phyloP scores from a whole-genome alignment of 768 basidiomycete genomes.

The Boletus pseudo-olivaceus region DNA sequence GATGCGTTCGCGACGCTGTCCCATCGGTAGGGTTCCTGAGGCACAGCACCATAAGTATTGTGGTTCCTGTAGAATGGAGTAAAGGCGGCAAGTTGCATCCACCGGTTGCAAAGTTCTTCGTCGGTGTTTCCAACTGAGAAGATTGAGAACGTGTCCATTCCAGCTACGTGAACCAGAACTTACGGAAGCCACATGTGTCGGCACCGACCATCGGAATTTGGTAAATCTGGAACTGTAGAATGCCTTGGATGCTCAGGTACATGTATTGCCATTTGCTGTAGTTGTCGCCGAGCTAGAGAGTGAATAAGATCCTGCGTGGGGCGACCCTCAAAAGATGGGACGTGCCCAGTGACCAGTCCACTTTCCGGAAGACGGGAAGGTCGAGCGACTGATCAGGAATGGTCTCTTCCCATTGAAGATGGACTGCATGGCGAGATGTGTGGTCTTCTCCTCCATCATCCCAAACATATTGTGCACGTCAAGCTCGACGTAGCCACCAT shows the following conservation, averaged over 20 bases:
- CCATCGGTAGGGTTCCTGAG: constrained; percentile 84
- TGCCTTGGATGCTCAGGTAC: constrained; percentile 65
- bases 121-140: constrained; percentile 54
- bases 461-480: constrained; percentile 74
- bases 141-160: neutral
- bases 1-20: constrained; percentile 74
- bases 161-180: neutral
- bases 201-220: constrained; percentile 83
- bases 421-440: constrained; percentile 53
- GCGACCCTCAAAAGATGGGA: neutral
- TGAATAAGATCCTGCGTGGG: neutral
- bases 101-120: constrained; percentile 78
- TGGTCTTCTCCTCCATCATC: constrained; percentile 65
- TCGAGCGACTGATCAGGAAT: constrained; percentile 68
- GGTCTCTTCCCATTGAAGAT: constrained; percentile 60
- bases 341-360: constrained; percentile 72
- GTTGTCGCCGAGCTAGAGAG: constrained; percentile 66
- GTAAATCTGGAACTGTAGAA: constrained; percentile 81
- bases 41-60: constrained; percentile 57
- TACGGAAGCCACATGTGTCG: constrained; percentile 48
- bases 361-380: constrained; percentile 63
- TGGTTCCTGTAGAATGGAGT: constrained; percentile 83
- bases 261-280: constrained; percentile 73
- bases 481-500: constrained; percentile 56
- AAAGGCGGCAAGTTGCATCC: constrained; percentile 86